phyloP scores from a whole-genome alignment of 257 asterid species.

The Forsythia viridissima region DNA sequence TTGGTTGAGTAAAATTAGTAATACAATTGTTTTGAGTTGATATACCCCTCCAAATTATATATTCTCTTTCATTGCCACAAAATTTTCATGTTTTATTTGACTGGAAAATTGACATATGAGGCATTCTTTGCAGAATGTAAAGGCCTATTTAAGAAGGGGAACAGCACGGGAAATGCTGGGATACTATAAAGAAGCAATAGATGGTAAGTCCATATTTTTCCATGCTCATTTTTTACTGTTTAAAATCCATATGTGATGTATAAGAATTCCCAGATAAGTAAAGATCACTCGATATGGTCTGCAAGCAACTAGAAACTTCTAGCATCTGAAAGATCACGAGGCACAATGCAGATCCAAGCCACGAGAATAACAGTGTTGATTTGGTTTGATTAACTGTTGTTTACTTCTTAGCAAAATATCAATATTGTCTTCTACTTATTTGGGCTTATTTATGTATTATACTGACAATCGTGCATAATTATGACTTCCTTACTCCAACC shows the following conservation, averaged over 20 bases:
- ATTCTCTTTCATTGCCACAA: conserved; percentile 7
- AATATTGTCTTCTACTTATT: not conserved
- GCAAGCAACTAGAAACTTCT: not conserved
- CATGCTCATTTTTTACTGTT: not conserved
- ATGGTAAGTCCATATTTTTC: conserved; percentile 49
- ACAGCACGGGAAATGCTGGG: conserved; percentile 93
- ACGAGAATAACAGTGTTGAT: not conserved
- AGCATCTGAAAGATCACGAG: not conserved
- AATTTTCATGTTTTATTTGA: conserved; percentile 3
- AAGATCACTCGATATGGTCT: not conserved
- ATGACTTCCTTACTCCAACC: not conserved
- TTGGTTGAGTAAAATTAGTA: conserved; percentile 5
- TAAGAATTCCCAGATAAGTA: not conserved
- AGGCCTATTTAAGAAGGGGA: conserved; percentile 87
- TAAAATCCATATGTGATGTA: not conserved
- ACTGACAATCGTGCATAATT: not conserved
- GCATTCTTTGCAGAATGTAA: conserved; percentile 68
- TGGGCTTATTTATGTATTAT: not conserved
- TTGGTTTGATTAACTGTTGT: not conserved
- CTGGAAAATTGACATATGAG: not conserved
- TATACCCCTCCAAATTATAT: conserved; percentile 8
- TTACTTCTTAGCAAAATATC: not conserved
- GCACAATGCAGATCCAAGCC: not conserved
- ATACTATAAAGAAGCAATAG: conserved; percentile 73
- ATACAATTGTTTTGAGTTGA: conserved; percentile 4